These are phyloP conservation scores for Saturnispora diversa DNA, from an alignment of 805 yeast genomes.

Conservation along the genomic window DNA sequence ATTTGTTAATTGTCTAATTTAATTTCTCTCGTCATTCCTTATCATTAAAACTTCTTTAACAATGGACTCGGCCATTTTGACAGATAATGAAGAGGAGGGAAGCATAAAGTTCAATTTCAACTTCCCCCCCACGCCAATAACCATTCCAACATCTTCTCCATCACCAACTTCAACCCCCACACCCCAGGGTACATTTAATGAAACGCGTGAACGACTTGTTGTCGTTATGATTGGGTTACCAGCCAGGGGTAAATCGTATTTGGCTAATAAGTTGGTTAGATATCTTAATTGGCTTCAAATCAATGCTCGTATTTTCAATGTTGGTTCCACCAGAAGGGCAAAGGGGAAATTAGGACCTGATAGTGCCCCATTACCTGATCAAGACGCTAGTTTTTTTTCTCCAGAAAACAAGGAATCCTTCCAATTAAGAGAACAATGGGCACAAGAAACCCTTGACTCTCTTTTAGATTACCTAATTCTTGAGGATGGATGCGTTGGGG, in stretches of 20 bases:
- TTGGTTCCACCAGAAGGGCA: constrained; percentile 86
- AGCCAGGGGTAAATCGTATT: constrained; percentile 90
- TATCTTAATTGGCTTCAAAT: constrained; percentile 93
- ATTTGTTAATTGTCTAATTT: no score
- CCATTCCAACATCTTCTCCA: constrained; percentile 29
- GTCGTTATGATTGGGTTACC: constrained; percentile 96
- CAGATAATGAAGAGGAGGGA: constrained; percentile 2
- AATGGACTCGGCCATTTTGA: constrained; percentile 4
- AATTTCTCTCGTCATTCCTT: no score
- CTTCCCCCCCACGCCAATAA: no score
- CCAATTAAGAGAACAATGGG: constrained; percentile 84
- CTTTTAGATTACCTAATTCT: constrained; percentile 70
- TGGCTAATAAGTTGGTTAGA: constrained; percentile 83
- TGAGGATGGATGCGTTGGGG: constrained; percentile 87
- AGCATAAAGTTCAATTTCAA: constrained; percentile 4
- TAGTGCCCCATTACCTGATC: constrained; percentile 56
- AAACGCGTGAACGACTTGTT: constrained; percentile 63
- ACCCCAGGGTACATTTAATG: constrained; percentile 62
- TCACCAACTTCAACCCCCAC: constrained; percentile 52
- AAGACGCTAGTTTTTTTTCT: constrained; percentile 77
- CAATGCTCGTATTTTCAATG: constrained; percentile 84
- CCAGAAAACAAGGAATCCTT: constrained; percentile 66
- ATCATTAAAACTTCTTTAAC: no score
- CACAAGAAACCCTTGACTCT: constrained; percentile 84
- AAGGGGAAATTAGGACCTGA: constrained; percentile 68